These are phyloP conservation scores for Diaporthe longicolla DNA, from an alignment of 2,329 filamentous ascomycete genomes.

Conservation along the genomic window DNA sequence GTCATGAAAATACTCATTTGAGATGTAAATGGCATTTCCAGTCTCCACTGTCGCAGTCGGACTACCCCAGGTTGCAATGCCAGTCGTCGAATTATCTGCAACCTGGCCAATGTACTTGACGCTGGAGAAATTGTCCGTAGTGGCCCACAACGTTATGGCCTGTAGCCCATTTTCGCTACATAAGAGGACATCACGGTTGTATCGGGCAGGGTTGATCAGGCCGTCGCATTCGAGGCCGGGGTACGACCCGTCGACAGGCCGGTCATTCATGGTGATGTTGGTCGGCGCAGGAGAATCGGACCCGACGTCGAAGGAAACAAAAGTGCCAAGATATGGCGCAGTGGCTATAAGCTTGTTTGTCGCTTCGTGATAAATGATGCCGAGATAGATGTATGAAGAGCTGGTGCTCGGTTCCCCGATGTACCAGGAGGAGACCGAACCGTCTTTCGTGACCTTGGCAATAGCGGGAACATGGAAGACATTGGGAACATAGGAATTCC, in stretches of 20 bases:
- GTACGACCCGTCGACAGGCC: constrained; percentile 4
- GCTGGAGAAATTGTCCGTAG: neutral
- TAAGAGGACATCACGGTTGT: constrained; percentile 1
- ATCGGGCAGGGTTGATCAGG: neutral
- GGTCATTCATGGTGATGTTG: neutral
- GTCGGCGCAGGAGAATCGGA: neutral
- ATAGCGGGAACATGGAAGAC: neutral
- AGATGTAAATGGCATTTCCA: neutral
- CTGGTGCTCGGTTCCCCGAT: neutral
- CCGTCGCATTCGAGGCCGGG: constrained; percentile 2
- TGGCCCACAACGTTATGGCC: constrained; percentile 4
- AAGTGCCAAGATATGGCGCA: constrained; percentile 1
- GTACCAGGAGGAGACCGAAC: neutral
- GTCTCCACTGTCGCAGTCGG: constrained; percentile 3
- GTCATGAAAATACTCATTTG: constrained; percentile 2
- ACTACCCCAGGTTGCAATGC: neutral
- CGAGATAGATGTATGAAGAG: neutral
- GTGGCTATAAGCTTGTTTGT: constrained; percentile 7
- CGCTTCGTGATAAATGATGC: neutral
- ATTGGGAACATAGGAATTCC: neutral
- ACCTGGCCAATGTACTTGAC: constrained; percentile 11
- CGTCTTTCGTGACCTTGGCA: neutral
- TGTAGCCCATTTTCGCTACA: constrained; percentile 9
- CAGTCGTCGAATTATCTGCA: constrained; percentile 1
- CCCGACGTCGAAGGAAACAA: constrained; percentile 2